Conservation (phyloP, 192 early-diverging fungal genomes). For the Ambispora gerdemannii region DNA sequence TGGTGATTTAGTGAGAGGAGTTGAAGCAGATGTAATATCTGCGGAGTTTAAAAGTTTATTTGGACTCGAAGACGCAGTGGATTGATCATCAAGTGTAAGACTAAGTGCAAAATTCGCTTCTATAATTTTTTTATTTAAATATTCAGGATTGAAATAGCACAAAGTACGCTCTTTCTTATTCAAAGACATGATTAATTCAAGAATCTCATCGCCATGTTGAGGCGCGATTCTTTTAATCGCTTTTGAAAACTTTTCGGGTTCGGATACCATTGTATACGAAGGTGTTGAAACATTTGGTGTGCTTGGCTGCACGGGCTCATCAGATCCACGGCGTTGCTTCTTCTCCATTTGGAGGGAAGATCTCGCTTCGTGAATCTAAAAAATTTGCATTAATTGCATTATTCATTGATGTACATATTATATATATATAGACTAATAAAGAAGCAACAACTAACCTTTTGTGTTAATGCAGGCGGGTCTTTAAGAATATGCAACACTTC, state of each 20-base stretch:
- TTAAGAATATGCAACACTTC: constrained; percentile 26
- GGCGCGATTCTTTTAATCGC: constrained; percentile 35
- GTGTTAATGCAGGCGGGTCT: constrained; percentile 8
- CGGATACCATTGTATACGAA: constrained; percentile 12
- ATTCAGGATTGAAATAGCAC: constrained; percentile 45
- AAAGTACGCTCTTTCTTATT: constrained; percentile 45
- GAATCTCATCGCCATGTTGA: constrained; percentile 35
- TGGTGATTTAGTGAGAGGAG: background rate
- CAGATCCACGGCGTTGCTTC: constrained; percentile 13
- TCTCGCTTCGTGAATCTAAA: constrained; percentile 12
- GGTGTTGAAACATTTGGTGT: background rate
- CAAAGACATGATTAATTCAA: constrained; percentile 43
- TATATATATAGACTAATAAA: too few relatives aligned
- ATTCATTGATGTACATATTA: too few relatives aligned
- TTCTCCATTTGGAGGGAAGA: too few relatives aligned
- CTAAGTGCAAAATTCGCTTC: constrained; percentile 39
- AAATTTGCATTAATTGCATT: too few relatives aligned
- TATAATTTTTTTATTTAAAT: constrained; percentile 38
- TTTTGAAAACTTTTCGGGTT: constrained; percentile 35
- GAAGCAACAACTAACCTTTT: constrained; percentile 22
- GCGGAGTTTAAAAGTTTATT: background rate
- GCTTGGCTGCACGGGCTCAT: background rate
- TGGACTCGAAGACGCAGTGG: background rate
- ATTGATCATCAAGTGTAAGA: constrained; percentile 18
- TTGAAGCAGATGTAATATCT: constrained; percentile 2